Base-by-base conservation (phyloP, 2,329 filamentous ascomycete species). In the Arthroderma sp. region DNA sequence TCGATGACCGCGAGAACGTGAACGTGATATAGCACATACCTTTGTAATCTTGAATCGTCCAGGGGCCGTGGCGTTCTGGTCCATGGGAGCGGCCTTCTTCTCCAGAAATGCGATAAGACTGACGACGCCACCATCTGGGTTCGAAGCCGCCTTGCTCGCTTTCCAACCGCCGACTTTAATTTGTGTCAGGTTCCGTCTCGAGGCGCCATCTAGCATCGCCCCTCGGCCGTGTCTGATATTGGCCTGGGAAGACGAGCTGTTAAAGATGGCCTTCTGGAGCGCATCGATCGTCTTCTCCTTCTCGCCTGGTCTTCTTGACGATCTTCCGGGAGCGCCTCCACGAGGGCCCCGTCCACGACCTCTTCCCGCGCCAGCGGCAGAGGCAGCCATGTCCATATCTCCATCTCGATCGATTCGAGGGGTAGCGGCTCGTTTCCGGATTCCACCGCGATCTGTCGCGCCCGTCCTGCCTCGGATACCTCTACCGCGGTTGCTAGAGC, bases 41-140 rank as follows among this genome's bases (percentile, higher is more conserved):
- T 88, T 88, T 74, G 82, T 83, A 62, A 91, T 83, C 68, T 78
- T 82, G 64, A 87, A 76, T 63, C 76, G 74, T 66, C 79, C 76
- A 66, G 74, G 67, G 60, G 70, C 66, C 52, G 64, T 66, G 64
- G 66, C 58, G 67, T 76, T 76, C 59, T 74, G 74, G 65, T 82
- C 75, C 62, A 67, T 60, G 62, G 77, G 73, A 57, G 78, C 77
- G 51, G 85, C 80, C 70, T 88, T 88, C 65, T 83, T 81, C 72
- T 89, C 84, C 61, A 90, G 72, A 67, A 88, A 89, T 54, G 76
- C 75, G 56, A 89, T 70, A 31, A 89, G 75, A 59, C 81, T 80
- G 59, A 79, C 77, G 25, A 86, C 67, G 19, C 86, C 86, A 53
- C 85, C 84, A 57, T 86, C 86, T 31, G 78, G 68, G 62, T 88